Conservation (phyloP, 1,284 basidiomycete genomes). For the Rugosomyces carneus region DNA sequence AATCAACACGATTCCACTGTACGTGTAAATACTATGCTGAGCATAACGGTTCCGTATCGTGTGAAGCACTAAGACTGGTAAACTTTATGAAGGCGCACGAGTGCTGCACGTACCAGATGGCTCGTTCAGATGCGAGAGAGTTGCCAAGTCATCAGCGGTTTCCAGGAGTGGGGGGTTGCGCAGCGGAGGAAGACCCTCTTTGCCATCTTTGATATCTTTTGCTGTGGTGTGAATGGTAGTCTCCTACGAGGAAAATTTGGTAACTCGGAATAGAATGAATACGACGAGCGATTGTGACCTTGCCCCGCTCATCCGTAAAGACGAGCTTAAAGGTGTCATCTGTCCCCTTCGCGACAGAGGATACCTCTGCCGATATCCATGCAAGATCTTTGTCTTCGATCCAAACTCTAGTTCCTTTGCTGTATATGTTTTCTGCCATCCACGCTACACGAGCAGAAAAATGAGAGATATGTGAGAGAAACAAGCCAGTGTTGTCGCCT, state of each 20-base stretch:
- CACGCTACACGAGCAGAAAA: conserved; percentile 12
- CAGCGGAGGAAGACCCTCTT: conserved; percentile 80
- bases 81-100: conserved; percentile 3
- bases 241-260: conserved; percentile 46
- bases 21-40: conserved; percentile 97
- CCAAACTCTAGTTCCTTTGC: conserved; percentile 81
- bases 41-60: conserved; percentile 97
- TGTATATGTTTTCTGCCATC: conserved; percentile 85
- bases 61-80: conserved; percentile 68
- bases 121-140: conserved; percentile 96
- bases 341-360: conserved; percentile 50
- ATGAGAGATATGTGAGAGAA: not conserved
- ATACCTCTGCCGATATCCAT: conserved; percentile 87
- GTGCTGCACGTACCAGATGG: conserved; percentile 69
- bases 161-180: conserved; percentile 96
- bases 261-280: conserved; percentile 12
- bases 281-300: conserved; percentile 42
- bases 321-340: conserved; percentile 72
- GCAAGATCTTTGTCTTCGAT: conserved; percentile 90
- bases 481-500: conserved; percentile 7
- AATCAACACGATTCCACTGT: conserved; percentile 97
- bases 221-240: conserved; percentile 70
- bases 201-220: conserved; percentile 70
- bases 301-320: conserved; percentile 83
- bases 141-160: conserved; percentile 96